A percentile compares a stretch with the other conserved stretches of the same genome.
Evolutionary conservation across 208 protist species (phyloP).

Genomic region (Trypanosoma platydactyli): DNA sequence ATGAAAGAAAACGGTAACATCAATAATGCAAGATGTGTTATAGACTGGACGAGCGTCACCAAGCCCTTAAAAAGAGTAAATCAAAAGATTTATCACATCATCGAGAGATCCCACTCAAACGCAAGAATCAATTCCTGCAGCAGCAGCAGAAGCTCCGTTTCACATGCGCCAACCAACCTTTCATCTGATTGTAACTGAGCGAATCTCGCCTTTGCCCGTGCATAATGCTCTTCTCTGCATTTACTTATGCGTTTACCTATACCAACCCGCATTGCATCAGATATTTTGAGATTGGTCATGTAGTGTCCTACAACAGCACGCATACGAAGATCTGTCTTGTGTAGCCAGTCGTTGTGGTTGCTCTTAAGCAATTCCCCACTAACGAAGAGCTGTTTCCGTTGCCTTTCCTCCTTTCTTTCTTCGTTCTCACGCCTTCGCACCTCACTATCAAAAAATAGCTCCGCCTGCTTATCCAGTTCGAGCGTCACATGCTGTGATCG

Average conservation of each 20-base stretch:
- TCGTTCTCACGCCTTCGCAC: not conserved
- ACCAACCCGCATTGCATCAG: constrained; percentile 1
- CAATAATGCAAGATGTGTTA: not conserved
- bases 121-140: constrained; percentile 27
- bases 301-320: constrained; percentile 40
- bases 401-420: not conserved
- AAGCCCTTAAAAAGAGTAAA: too few species aligned
- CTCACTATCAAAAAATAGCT: constrained; percentile 28
- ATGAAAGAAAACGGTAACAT: not conserved
- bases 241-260: constrained; percentile 20
- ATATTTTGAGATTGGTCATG: constrained; percentile 6
- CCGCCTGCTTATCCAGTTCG: constrained; percentile 29
- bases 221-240: constrained; percentile 24
- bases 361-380: too few species aligned
- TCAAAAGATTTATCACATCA: constrained; percentile 2
- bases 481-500: not conserved
- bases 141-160: not conserved
- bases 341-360: constrained; percentile 8
- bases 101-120: constrained; percentile 18
- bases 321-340: constrained; percentile 52
- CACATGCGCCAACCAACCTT: not conserved
- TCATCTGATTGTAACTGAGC: not conserved
- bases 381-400: too few species aligned
- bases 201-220: constrained; percentile 3
- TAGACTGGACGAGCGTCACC: too few species aligned